These are phyloP conservation scores for Cercospora berteroae DNA, from an alignment of 2,329 filamentous ascomycete species.

Conservation along the genomic window DNA sequence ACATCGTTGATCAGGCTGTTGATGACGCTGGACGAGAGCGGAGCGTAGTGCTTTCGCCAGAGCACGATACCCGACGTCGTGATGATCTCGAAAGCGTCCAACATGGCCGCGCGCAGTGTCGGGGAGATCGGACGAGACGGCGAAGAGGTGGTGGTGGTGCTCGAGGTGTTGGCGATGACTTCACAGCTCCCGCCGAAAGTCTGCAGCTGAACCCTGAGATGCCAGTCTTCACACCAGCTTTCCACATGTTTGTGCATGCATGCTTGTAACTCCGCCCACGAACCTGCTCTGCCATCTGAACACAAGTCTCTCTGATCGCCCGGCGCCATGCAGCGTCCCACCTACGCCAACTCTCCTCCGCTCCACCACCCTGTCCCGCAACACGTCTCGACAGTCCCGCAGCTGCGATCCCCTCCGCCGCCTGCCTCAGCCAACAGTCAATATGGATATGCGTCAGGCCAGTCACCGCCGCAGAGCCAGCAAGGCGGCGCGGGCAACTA, in stretches of 20 bases:
- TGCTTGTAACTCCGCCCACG: not conserved
- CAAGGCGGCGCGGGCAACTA: conserved; percentile 34
- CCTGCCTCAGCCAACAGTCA: conserved; percentile 68
- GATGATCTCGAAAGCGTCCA: conserved; percentile 95
- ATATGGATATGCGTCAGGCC: conserved; percentile 58
- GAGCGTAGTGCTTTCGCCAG: conserved; percentile 85
- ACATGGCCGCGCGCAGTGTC: conserved; percentile 55
- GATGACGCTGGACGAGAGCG: conserved; percentile 77
- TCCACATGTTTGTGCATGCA: conserved; percentile 5
- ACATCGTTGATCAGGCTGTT: conserved; percentile 95
- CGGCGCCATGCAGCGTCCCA: conserved; percentile 75
- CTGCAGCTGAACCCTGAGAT: not conserved
- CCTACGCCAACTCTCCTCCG: conserved; percentile 81
- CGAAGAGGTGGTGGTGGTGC: not conserved
- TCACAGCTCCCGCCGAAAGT: conserved; percentile 6
- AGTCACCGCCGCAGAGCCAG: conserved; percentile 53
- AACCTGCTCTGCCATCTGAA: not conserved
- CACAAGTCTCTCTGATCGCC: not conserved
- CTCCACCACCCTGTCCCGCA: conserved; percentile 97
- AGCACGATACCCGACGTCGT: conserved; percentile 95
- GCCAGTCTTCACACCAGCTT: conserved; percentile 3
- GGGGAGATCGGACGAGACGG: not conserved
- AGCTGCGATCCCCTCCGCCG: conserved; percentile 89
- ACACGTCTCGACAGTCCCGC: conserved; percentile 96
- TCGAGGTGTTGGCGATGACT: not conserved